Conservation (phyloP, 768 basidiomycete species). For the Gelatoporia subvermispora region DNA sequence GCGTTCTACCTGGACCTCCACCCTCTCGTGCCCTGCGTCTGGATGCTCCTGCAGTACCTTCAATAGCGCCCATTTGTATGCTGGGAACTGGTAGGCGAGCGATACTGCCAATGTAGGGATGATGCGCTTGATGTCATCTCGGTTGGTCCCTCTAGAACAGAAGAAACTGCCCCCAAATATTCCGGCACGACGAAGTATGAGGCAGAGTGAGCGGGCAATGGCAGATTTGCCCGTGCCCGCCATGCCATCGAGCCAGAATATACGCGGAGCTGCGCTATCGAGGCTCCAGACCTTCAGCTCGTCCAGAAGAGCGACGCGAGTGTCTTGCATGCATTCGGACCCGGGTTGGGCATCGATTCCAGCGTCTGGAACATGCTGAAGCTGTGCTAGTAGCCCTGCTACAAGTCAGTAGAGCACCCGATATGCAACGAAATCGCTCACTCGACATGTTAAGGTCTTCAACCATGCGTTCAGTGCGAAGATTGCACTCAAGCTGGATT, state of each 20-base stretch:
- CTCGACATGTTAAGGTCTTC: no score
- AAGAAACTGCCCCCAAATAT: conserved; percentile 31
- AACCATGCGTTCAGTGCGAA: no score
- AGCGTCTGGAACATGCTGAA: no score
- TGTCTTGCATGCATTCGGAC: not conserved
- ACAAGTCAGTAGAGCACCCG: no score
- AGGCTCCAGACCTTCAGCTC: not conserved
- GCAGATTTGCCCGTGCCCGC: conserved; percentile 36
- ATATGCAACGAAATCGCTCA: no score
- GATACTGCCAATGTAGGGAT: conserved; percentile 21
- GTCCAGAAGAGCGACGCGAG: not conserved
- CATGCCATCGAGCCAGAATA: conserved; percentile 16
- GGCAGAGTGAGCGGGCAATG: conserved; percentile 30
- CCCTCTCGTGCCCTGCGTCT: not conserved
- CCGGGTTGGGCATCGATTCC: no score
- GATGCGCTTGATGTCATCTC: conserved; percentile 1
- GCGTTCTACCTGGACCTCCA: not conserved
- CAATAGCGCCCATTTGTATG: conserved; percentile 24
- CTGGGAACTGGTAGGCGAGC: conserved; percentile 4
- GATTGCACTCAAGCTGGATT: no score
- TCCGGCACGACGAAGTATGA: conserved; percentile 11
- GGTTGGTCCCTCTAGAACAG: conserved; percentile 20
- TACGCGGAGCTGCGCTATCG: not conserved
- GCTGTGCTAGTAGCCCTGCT: no score
- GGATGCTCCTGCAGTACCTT: conserved; percentile 4